phyloP scores from a whole-genome alignment of 495 filamentous ascomycete genomes.

The Penicillium crystallinum region DNA sequence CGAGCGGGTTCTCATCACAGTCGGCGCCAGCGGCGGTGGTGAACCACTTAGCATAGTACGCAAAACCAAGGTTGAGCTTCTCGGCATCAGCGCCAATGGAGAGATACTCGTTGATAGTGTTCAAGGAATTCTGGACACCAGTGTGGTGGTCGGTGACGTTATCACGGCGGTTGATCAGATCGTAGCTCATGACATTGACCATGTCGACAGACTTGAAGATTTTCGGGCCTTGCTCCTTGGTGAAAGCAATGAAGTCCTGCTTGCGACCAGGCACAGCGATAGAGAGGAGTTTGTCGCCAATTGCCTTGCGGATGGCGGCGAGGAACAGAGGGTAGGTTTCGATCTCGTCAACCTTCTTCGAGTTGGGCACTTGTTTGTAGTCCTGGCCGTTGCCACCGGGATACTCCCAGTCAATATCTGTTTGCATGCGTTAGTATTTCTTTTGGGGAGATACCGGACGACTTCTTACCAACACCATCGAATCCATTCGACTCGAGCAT shows the following conservation, averaged over 20 bases:
- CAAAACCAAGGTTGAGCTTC: slow-evolving; percentile 68
- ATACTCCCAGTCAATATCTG: slow-evolving; percentile 80
- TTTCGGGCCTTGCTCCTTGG: slow-evolving; percentile 51
- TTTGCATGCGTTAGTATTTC: slow-evolving; percentile 15
- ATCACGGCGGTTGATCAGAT: slow-evolving; percentile 72
- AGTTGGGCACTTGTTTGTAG: slow-evolving; percentile 66
- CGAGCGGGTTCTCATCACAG: slow-evolving; percentile 47
- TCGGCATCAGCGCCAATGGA: slow-evolving; percentile 49
- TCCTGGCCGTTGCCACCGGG: slow-evolving; percentile 74
- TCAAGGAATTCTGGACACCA: slow-evolving; percentile 49
- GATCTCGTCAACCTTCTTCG: slow-evolving; percentile 55
- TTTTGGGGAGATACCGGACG: neutral
- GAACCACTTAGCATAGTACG: slow-evolving; percentile 73
- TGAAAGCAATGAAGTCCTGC: slow-evolving; percentile 71
- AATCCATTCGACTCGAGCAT: slow-evolving; percentile 60
- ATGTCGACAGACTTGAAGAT: slow-evolving; percentile 65
- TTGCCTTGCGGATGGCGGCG: slow-evolving; percentile 50
- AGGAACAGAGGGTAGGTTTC: slow-evolving; percentile 61
- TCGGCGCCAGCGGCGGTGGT: slow-evolving; percentile 47
- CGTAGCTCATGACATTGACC: slow-evolving; percentile 77
- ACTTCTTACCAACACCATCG: slow-evolving; percentile 47
- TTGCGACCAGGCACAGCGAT: slow-evolving; percentile 65
- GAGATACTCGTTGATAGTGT: slow-evolving; percentile 55
- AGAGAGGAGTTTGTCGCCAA: slow-evolving; percentile 62
- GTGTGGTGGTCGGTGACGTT: slow-evolving; percentile 63